Evolutionary conservation across 306 rosid species (phyloP), one percentile per base, ranked within the genome.

Genomic region (Sicyos baderoa): DNA sequence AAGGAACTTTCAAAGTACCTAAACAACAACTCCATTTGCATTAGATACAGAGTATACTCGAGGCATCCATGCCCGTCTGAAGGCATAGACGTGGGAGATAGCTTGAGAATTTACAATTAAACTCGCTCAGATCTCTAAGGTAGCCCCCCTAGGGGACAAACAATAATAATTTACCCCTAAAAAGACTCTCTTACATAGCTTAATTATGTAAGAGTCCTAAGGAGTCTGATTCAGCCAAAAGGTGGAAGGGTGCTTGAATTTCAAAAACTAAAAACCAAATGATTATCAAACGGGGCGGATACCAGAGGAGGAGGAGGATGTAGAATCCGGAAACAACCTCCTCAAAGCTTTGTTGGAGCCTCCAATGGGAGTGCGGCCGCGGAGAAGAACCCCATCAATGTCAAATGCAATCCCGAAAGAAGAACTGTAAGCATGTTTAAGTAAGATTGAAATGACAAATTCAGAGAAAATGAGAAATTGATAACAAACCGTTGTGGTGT

Each of bases 311-410:
- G 54, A 3, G 21, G 35, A 10, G 51, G 9, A 70, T 23, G 54
- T 5, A 23, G 86, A 59, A 50, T 76, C 65, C 51, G 71, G 80
- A 78, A 86, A 86, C 66, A 92, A 76, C 74, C 78, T 82, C 72
- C 74, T 77, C 40, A 92, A 78, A 10, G 95, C 93, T 68, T 42
- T 84, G 55, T 84, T 84, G 55, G 98, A 87, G 18, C 89, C 93
- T 56, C 97, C 96, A 65, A 89, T 85, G 71, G 98, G 93, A 7
- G 74, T 11, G 58, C 83, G 76, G 64, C 92, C 90, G n/a, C 91
- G 91, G 49, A 85, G 74, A 87, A 79, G 65, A 81, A 92, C 98
- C 14, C 96, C 98, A 62, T 92, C 98, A 51, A 92, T 89, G 87
- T 92, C 98, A 76, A 92, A 89, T n/a, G 95, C 95, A 70, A 89